Conservation (phyloP, 345 rosid species). For the Corchorus capsularis region DNA sequence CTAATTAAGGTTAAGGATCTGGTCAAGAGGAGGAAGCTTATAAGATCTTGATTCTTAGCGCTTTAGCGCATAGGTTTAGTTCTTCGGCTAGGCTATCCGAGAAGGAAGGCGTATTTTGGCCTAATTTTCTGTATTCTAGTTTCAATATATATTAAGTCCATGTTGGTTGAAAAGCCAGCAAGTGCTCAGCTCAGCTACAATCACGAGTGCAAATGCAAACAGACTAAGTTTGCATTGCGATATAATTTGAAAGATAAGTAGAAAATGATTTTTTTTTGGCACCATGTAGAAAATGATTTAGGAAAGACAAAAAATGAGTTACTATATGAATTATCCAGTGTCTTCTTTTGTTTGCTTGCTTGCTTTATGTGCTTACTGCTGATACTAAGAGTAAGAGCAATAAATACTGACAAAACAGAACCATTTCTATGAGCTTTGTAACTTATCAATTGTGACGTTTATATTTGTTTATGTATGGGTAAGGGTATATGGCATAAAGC, state of each 20-base stretch:
- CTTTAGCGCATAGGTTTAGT: too few species aligned
- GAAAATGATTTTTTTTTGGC: neutral
- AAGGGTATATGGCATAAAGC: neutral
- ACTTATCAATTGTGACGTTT: neutral
- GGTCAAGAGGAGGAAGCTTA: neutral
- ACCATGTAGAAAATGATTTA: neutral
- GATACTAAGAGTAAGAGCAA: neutral
- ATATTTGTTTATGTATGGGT: neutral
- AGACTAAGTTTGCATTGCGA: neutral
- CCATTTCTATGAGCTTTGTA: neutral
- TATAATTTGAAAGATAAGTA: neutral
- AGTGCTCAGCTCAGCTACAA: neutral
- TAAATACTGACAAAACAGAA: neutral
- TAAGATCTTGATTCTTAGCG: too few species aligned
- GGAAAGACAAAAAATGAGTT: neutral
- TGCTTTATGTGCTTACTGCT: neutral
- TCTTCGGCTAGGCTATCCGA: too few species aligned
- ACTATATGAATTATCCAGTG: neutral
- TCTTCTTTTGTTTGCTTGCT: neutral
- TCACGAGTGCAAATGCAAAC: neutral
- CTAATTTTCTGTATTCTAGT: neutral
- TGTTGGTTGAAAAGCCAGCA: conserved; percentile 1
- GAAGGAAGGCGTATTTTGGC: too few species aligned
- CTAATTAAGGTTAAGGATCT: neutral
- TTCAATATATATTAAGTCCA: neutral